Evolutionary conservation across 768 basidiomycete species (phyloP), one percentile per base, ranked within the genome.

Genomic region (Rickenella mellea): DNA sequence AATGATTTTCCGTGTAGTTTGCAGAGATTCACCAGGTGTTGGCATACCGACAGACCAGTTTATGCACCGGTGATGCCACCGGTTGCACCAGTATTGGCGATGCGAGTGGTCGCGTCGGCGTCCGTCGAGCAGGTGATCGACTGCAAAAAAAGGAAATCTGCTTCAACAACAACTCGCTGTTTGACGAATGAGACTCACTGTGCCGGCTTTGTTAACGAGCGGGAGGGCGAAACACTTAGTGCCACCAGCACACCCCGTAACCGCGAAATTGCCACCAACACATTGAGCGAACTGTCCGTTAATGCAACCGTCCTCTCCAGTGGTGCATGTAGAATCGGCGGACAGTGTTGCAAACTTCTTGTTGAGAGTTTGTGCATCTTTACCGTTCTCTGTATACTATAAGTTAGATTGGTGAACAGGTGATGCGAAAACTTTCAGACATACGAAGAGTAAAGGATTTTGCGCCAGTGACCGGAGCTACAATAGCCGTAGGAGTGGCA

Each of bases 281-380:
- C 70, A 71, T 37, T 70, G 67, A 9, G 65, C 66, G 40, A 70
- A 68, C 1, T 48, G 41, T 14, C 56, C 53, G 11, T 49, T 26
- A 19, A 70, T 52, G 43, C 68, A 70, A 4, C 62, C 69, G 25
- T 61, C 48, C 9, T 61, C 49, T 26, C 55, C 59, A 12, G 51
- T 66, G 62, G 27, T 15, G 61, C 80, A 81, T 7, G 67, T 6
- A 24, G 77, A 73, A 45, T 44, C 39, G 2, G 64, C 52, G 21
- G 61, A 68, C 21, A 82, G 66, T 7, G 52, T 55, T 12, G 65
- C 60, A 56, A 80, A 81, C 50, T 76, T 59, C 5, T 63, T 63
- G 53, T 77, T 77, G 26, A 70, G 64, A 6, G 64, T 56, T 51
- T 76, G 71, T 9, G 75, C 74, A 39, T 64, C 69, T 41, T 66